Evolutionary conservation across 139 green algal genomes (phyloP).

Genomic region (Closterium sp.): DNA sequence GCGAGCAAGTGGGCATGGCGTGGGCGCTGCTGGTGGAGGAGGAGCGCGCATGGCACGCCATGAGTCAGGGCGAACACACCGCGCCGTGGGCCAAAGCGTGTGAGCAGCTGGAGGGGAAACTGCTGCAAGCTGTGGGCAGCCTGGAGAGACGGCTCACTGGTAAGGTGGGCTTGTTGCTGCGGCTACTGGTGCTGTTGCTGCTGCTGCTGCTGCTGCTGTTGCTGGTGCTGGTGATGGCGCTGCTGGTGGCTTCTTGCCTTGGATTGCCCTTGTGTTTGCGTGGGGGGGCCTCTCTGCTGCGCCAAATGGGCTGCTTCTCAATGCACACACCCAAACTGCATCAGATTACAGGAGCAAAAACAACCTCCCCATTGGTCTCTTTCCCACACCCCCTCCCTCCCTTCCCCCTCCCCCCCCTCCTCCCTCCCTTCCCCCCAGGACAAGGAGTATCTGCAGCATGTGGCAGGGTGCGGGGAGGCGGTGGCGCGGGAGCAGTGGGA

Average conservation of each 20-base stretch:
- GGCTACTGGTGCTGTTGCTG: neutral
- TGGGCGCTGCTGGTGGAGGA: neutral
- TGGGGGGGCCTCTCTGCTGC: no score
- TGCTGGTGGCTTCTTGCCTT: no score
- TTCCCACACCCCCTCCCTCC: neutral
- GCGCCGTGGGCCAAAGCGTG: neutral
- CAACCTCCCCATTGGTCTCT: no score
- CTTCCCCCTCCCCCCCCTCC: neutral
- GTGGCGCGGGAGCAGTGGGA: constrained; percentile 3
- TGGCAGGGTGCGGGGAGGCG: constrained; percentile 8
- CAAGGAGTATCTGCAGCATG: neutral
- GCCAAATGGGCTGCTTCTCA: no score
- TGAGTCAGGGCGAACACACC: neutral
- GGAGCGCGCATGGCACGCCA: neutral
- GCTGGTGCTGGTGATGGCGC: neutral
- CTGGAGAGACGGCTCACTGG: neutral
- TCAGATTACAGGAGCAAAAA: no score
- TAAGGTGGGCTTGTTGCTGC: neutral
- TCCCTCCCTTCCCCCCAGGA: neutral
- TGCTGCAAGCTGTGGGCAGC: neutral
- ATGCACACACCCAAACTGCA: no score
- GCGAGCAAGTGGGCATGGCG: neutral
- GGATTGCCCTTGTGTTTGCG: no score
- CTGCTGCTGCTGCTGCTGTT: neutral
- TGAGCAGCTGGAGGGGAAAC: neutral